These are phyloP conservation scores for Chlamydomonas incerta DNA, from an alignment of 139 green algal genomes.

Conservation along the genomic window DNA sequence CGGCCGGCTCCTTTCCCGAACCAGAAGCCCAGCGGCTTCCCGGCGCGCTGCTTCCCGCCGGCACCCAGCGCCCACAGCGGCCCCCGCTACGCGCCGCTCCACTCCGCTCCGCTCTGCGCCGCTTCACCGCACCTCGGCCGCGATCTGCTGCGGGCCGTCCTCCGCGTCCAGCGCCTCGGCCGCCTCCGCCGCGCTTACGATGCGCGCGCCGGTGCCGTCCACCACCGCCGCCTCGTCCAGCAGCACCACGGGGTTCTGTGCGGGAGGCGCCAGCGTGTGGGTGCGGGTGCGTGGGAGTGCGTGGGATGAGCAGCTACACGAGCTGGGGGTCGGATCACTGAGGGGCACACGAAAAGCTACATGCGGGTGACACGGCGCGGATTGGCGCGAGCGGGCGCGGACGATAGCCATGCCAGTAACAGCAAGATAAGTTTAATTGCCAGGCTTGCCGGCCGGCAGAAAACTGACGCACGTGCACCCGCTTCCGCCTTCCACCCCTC, in stretches of 20 bases:
- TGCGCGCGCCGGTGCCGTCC: conserved; percentile 25
- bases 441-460: no score
- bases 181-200: conserved; percentile 24
- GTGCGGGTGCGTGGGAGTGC: not conserved
- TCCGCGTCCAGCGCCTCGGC: conserved; percentile 22
- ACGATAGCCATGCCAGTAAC: no score
- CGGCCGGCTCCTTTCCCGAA: no score
- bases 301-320: not conserved
- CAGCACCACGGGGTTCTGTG: conserved; percentile 42
- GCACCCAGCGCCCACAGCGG: no score
- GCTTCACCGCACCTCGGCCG: conserved; percentile 34
- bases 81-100: no score
- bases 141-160: not conserved
- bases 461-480: no score
- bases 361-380: not conserved
- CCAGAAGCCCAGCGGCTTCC: no score
- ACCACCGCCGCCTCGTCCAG: conserved; percentile 45
- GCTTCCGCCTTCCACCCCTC: not conserved
- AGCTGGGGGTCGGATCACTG: no score
- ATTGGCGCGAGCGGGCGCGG: not conserved
- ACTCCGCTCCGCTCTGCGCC: no score
- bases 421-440: not conserved
- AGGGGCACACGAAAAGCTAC: no score
- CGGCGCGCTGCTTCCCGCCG: no score
- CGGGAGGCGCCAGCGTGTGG: not conserved